Evolutionary conservation across 352 stramenopile species (phyloP), one percentile per base, ranked within the genome.

Genomic region (Globisporangium acanthophoron): DNA sequence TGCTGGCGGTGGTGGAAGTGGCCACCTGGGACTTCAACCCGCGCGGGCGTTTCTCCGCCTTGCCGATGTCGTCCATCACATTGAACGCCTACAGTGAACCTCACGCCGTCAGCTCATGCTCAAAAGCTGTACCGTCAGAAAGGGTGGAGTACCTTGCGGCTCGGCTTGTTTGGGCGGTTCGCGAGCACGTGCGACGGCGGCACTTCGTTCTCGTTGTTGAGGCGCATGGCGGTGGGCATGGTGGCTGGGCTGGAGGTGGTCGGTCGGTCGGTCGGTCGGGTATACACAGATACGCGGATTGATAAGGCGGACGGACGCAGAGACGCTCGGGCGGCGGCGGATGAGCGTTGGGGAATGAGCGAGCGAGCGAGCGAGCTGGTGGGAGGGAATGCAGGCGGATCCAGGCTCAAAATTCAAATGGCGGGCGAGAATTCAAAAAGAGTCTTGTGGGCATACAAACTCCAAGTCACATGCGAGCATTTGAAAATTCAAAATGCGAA

Each of bases 181-280:
- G 60, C 67, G 31, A 55, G 51, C 13, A 62, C 58, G 58, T 80
- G 70, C 31, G 18, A 27, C 24, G 24, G 48, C 6, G 79, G 81
- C 59, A 69, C 45, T 39, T 89, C 79, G 58, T 92, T 92, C 66
- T 92, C 81, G 54, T 92, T 90, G 70, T 90, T 92, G 48, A 73
- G 59, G 40, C 46, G 50, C 52, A 52, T 46, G 3, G 64, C 44
- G 63, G 63, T 67, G 54, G 68, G 48, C 71, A 79, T 79, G 50
- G n/a, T 15, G 39, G 45, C 7, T 13, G 39, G 20, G 46, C 9
- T 21, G 35, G 49, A 15, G n/a, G 54, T 31, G 29, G 31, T 15
- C 29, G n/a, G 27, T 24, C 49, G 31, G 11, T 24, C 29, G 11
- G 37, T 11, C 12, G 37, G 37, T 16, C 20, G 24, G 24, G 45